Percentiles rank a stretch among this genome's conserved stretches.
phyloP scores from a whole-genome alignment of 345 rosid species.

The Combretum micranthum region DNA sequence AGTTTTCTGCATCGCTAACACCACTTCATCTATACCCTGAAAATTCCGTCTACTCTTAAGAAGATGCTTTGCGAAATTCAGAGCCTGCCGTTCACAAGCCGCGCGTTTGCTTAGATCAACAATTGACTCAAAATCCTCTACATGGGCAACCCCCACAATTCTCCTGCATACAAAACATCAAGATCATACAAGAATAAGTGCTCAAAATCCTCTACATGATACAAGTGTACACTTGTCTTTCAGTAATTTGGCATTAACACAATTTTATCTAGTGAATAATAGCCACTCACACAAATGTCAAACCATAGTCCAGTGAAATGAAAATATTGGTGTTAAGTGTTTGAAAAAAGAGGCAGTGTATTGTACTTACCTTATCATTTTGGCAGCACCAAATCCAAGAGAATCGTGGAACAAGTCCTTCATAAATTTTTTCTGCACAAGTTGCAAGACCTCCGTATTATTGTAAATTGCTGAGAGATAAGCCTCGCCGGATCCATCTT shows the following conservation, averaged over 20 bases:
- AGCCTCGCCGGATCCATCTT: constrained; percentile 82
- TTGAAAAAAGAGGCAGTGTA: not conserved
- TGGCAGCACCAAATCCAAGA: constrained; percentile 94
- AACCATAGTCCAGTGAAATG: too few species aligned
- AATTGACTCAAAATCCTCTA: constrained; percentile 94
- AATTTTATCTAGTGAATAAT: not conserved
- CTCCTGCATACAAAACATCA: constrained; percentile 39
- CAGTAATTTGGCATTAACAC: not conserved
- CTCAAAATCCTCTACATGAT: not conserved
- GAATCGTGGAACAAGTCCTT: constrained; percentile 66
- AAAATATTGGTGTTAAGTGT: not conserved
- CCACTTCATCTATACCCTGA: constrained; percentile 53
- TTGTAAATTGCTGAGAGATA: constrained; percentile 75
- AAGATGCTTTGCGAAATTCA: constrained; percentile 58
- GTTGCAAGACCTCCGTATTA: constrained; percentile 51
- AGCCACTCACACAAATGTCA: not conserved
- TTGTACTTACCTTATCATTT: constrained; percentile 77
- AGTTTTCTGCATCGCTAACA: constrained; percentile 38
- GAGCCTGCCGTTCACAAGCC: constrained; percentile 64
- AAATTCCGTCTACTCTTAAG: constrained; percentile 77
- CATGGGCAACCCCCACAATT: constrained; percentile 94
- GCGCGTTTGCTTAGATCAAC: constrained; percentile 51
- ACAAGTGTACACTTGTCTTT: too few species aligned
- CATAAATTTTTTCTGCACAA: constrained; percentile 56
- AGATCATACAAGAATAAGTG: constrained; percentile 1